Evolutionary conservation across 2,329 filamentous ascomycete genomes (phyloP), one percentile per base, ranked within the genome.

Genomic region (Coniella vitis): DNA sequence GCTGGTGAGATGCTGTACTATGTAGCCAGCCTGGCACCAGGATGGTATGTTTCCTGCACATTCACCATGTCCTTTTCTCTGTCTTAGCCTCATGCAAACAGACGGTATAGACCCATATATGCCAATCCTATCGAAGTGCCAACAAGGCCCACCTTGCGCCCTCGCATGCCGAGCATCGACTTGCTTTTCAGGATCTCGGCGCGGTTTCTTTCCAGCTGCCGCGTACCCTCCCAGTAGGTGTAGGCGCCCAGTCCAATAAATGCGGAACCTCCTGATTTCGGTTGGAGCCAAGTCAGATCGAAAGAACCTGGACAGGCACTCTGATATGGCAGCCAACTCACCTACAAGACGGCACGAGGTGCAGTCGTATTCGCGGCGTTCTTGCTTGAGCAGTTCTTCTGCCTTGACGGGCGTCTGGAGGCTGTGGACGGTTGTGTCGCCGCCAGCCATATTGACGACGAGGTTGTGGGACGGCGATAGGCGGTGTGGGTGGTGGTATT

Each of bases 211-310:
- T 81, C 75, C 25, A 93, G 77, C 64, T 90, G 86, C 44, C 73
- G 71, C 65, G 83, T 84, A 50, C 87, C 87, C 3, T 84, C 86
- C 53, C 81, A 72, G 67, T 90, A 90, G 65, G 82, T 90, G 67
- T 90, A 93, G 1, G 75, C 81, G 3, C 82, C 87, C 14, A 91
- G 78, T 1, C 84, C 85, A 48, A 88, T 71, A 55, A 93, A 89
- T 1, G 86, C 84, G 35, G 81, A 76, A 60, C 85, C 84, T 38
- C 87, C 87, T 90, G 57, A 48, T 19, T 2, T 2, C 8, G 17
- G 20, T 14, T 29, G 25, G 25, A 10, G 5, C 10, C 25, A 5
- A n/a, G n/a, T n/a, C n/a, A n/a, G n/a, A n/a, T n/a, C n/a, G n/a
- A n/a, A n/a, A n/a, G n/a, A n/a, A n/a, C n/a, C n/a, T n/a, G n/a